Conservation (phyloP, 805 yeast genomes). For the Blastobotrys americana region DNA sequence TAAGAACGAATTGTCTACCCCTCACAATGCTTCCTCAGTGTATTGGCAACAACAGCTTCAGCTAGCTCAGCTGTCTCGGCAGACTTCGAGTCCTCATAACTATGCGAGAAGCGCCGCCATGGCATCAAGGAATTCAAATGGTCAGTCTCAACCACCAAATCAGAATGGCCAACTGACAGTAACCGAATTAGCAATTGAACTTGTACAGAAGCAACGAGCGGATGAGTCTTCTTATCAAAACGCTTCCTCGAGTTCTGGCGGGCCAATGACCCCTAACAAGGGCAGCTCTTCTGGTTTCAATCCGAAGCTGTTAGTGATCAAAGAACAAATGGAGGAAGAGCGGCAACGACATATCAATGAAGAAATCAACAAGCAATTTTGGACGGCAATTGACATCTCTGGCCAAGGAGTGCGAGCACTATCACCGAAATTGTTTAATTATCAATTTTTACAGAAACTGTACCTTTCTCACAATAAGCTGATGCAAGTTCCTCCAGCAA, state of each 20-base stretch:
- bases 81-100: conserved; percentile 61
- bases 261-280: neutral
- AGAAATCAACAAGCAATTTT: conserved; percentile 56
- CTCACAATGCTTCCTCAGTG: conserved; percentile 8
- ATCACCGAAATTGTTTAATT: conserved; percentile 69
- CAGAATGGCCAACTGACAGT: conserved; percentile 30
- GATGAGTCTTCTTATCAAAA: conserved; percentile 12
- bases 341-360: conserved; percentile 34
- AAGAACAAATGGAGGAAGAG: conserved; percentile 35
- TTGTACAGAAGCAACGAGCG: conserved; percentile 24
- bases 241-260: neutral
- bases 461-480: conserved; percentile 83
- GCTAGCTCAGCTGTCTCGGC: conserved; percentile 63
- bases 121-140: conserved; percentile 37
- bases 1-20: neutral
- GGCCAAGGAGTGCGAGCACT: conserved; percentile 76
- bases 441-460: conserved; percentile 75
- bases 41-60: conserved; percentile 76
- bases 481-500: conserved; percentile 55
- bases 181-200: conserved; percentile 34
- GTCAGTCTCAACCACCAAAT: conserved; percentile 19
- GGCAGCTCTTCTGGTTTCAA: conserved; percentile 21
- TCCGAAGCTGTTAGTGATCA: conserved; percentile 25
- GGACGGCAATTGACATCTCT: conserved; percentile 90
- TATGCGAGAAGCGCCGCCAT: conserved; percentile 81